phyloP scores from a whole-genome alignment of 768 basidiomycete species.

The Lentinula guzmanii region DNA sequence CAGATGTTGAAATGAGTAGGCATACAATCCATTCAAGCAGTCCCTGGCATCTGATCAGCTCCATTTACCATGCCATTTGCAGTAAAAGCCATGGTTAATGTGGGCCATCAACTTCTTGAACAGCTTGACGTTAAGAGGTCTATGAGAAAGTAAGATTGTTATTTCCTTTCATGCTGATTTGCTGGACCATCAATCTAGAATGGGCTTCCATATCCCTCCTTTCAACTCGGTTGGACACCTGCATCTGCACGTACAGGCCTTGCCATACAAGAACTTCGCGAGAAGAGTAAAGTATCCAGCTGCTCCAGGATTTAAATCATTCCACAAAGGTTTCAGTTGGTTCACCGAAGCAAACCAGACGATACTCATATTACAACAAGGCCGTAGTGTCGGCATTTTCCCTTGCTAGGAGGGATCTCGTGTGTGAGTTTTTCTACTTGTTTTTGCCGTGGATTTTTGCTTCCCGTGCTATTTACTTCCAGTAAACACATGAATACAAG shows the following conservation, averaged over 20 bases:
- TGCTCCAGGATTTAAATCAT: slow-evolving; percentile 26
- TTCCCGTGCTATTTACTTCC: not conserved
- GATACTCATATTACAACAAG: slow-evolving; percentile 51
- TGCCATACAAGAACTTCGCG: slow-evolving; percentile 49
- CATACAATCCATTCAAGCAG: not conserved
- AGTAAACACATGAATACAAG: too few relatives aligned
- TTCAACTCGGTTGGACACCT: slow-evolving; percentile 69
- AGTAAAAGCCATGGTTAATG: slow-evolving; percentile 42
- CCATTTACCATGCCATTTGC: not conserved
- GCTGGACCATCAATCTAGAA: slow-evolving; percentile 29
- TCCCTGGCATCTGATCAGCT: not conserved
- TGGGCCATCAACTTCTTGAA: slow-evolving; percentile 52
- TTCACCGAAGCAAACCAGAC: slow-evolving; percentile 62
- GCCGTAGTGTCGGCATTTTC: slow-evolving; percentile 40
- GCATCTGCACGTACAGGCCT: slow-evolving; percentile 66
- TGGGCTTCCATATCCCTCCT: slow-evolving; percentile 82
- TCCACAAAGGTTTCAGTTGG: slow-evolving; percentile 67
- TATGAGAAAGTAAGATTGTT: slow-evolving; percentile 37
- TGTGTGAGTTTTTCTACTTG: not conserved
- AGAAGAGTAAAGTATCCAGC: slow-evolving; percentile 45
- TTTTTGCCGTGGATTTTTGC: not conserved
- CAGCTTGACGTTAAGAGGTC: slow-evolving; percentile 30
- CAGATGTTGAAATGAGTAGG: slow-evolving; percentile 46
- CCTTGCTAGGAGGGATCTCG: slow-evolving; percentile 29
- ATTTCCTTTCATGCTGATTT: not conserved